These are phyloP conservation scores for Hamigera avellanea DNA, from an alignment of 495 filamentous ascomycete species.

Conservation along the genomic window DNA sequence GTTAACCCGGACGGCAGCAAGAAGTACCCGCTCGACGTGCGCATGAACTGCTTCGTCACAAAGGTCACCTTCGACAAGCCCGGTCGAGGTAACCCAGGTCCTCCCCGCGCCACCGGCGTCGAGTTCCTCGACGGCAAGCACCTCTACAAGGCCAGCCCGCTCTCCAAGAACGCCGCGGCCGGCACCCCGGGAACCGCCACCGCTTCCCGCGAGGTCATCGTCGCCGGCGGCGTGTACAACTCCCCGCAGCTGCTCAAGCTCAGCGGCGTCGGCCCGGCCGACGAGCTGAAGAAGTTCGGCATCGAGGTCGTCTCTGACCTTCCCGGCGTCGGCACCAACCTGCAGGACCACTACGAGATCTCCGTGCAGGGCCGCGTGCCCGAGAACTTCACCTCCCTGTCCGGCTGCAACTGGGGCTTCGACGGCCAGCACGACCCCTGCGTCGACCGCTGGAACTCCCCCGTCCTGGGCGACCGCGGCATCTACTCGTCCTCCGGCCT, in stretches of 20 bases:
- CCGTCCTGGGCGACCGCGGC: too few species aligned
- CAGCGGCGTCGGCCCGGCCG: constrained; percentile 45
- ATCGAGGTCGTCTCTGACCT: constrained; percentile 43
- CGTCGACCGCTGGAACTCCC: too few species aligned
- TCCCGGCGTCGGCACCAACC: constrained; percentile 53
- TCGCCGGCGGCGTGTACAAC: constrained; percentile 50
- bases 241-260: constrained; percentile 53
- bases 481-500: too few species aligned
- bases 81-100: constrained; percentile 13
- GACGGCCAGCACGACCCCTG: too few species aligned
- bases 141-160: constrained; percentile 51
- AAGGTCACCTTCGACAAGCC: constrained; percentile 42
- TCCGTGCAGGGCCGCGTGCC: neutral
- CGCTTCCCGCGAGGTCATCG: constrained; percentile 49
- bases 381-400: too few species aligned
- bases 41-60: constrained; percentile 48
- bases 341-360: constrained; percentile 34
- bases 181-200: constrained; percentile 33
- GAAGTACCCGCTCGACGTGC: constrained; percentile 48
- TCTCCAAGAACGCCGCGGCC: constrained; percentile 8
- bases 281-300: constrained; percentile 30
- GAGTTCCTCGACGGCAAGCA: too few species aligned
- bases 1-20: too few species aligned
- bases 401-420: too few species aligned
- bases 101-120: constrained; percentile 54